phyloP scores from a whole-genome alignment of 495 filamentous ascomycete species.

The Tuber indicum region DNA sequence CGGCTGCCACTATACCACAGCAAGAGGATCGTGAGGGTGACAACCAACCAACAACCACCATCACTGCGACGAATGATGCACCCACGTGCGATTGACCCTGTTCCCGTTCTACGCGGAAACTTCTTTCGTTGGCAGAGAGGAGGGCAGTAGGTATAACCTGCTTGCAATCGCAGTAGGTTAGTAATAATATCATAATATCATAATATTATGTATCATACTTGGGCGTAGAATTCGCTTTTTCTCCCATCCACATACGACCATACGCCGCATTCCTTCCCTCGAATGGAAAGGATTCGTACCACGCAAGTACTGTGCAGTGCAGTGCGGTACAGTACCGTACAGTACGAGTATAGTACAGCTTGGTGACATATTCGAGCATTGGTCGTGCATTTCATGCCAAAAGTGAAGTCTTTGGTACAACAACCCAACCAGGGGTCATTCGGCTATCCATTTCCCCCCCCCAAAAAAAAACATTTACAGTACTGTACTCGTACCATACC shows the following conservation, averaged over 20 bases:
- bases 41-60: background rate
- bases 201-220: background rate
- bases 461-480: too few relatives aligned
- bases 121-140: background rate
- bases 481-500: too few relatives aligned
- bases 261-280: background rate
- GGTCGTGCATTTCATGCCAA: too few relatives aligned
- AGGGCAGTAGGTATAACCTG: background rate
- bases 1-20: background rate
- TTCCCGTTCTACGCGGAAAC: background rate
- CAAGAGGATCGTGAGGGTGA: background rate
- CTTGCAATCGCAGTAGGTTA: background rate
- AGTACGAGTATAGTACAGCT: too few relatives aligned
- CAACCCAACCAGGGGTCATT: too few relatives aligned
- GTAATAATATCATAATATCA: background rate
- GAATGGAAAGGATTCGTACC: too few relatives aligned
- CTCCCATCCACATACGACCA: too few relatives aligned
- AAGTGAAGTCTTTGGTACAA: too few relatives aligned
- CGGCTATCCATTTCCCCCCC: too few relatives aligned
- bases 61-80: background rate
- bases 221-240: background rate
- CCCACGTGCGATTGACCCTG: slow-evolving; percentile 2
- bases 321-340: too few relatives aligned
- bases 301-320: too few relatives aligned
- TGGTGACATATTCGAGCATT: too few relatives aligned